Percentiles rank a stretch among this genome's conserved stretches.
These are phyloP conservation scores for Phytophthora pluvialis DNA, from an alignment of 352 stramenopile species.

Conservation along the genomic window DNA sequence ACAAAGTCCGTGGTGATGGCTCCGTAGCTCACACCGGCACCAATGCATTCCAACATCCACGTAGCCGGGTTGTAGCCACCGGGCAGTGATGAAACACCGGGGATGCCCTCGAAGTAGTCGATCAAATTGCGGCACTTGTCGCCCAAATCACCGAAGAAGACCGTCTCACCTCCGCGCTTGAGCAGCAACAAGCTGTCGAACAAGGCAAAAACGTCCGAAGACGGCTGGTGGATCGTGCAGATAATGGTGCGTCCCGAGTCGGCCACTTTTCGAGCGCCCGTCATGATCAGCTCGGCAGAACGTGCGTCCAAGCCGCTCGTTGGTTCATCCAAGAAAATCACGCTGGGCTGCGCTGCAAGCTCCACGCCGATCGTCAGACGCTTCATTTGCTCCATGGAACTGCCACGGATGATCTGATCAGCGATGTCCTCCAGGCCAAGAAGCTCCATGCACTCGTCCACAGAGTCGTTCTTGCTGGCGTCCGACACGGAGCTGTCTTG, in stretches of 20 bases:
- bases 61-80: conserved; percentile 57
- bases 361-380: background rate
- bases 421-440: no score
- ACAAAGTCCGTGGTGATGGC: conserved; percentile 38
- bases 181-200: conserved; percentile 18
- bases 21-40: conserved; percentile 36
- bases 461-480: no score
- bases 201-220: background rate
- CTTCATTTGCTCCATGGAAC: conserved; percentile 23
- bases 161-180: conserved; percentile 43
- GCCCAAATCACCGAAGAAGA: conserved; percentile 36
- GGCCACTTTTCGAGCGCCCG: no score
- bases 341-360: no score
- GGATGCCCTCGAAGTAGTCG: conserved; percentile 50
- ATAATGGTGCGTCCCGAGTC: no score
- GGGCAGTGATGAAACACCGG: conserved; percentile 33
- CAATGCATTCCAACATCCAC: conserved; percentile 87
- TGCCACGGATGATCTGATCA: no score
- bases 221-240: no score
- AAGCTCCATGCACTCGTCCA: no score
- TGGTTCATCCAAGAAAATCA: no score
- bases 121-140: conserved; percentile 32
- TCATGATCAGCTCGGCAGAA: no score
- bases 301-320: no score
- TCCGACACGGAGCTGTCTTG: conserved; percentile 17